These are phyloP conservation scores for Phytophthora citrophthora DNA, from an alignment of 352 stramenopile species.

Conservation along the genomic window DNA sequence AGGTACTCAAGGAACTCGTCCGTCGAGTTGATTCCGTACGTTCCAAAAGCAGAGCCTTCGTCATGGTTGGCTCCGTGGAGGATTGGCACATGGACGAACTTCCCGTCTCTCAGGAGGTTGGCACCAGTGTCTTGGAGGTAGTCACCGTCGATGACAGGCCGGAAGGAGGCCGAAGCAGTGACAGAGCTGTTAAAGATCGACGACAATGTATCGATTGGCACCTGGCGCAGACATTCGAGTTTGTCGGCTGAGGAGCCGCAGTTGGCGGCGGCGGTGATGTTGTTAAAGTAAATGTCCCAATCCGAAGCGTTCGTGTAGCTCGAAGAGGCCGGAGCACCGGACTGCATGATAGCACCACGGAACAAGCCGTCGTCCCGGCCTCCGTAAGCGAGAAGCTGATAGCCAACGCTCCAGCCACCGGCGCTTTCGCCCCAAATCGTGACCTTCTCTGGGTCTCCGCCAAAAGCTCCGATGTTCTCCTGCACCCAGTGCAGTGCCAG, in stretches of 20 bases:
- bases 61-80: constrained; percentile 31
- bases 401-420: constrained; percentile 42
- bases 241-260: constrained; percentile 21
- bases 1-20: constrained; percentile 27
- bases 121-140: constrained; percentile 19
- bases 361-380: constrained; percentile 32
- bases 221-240: constrained; percentile 29
- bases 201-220: constrained; percentile 23
- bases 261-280: constrained; percentile 26
- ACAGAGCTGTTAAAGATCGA: constrained; percentile 33
- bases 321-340: constrained; percentile 15
- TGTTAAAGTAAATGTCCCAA: constrained; percentile 37
- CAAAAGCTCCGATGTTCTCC: constrained; percentile 72
- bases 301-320: constrained; percentile 18
- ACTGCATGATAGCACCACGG: constrained; percentile 32
- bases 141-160: constrained; percentile 32
- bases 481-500: constrained; percentile 87
- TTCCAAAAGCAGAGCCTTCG: constrained; percentile 31
- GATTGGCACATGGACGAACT: constrained; percentile 29
- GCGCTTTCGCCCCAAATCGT: constrained; percentile 61
- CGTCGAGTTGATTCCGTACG: constrained; percentile 12
- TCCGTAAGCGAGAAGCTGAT: constrained; percentile 33
- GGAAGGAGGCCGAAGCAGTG: constrained; percentile 11
- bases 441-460: constrained; percentile 79
- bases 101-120: constrained; percentile 18